Evolutionary conservation across 2,329 filamentous ascomycete genomes (phyloP).

Genomic region (Calonectria pauciramosa): DNA sequence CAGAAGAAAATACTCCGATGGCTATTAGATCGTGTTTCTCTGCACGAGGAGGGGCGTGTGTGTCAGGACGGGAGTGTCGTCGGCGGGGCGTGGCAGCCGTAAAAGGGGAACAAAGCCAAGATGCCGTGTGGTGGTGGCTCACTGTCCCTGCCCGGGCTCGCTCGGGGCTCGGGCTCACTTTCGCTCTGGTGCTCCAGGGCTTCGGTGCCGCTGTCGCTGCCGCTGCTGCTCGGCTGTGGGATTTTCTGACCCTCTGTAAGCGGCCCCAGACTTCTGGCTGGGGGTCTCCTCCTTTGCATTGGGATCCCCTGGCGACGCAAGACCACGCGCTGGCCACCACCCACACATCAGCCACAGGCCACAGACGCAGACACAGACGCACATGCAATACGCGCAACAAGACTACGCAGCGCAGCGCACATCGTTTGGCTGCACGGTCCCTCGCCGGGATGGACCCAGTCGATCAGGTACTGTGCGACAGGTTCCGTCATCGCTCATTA

Average conservation of each 20-base stretch:
- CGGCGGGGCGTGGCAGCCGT: background rate
- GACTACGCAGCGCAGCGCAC: slow-evolving; percentile 2
- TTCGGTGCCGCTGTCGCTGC: background rate
- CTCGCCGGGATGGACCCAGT: slow-evolving; percentile 12
- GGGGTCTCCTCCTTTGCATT: background rate
- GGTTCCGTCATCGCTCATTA: slow-evolving; percentile 3
- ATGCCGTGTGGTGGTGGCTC: slow-evolving; percentile 2
- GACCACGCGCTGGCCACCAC: slow-evolving; percentile 5
- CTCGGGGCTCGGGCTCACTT: slow-evolving; percentile 7
- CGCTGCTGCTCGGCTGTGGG: background rate
- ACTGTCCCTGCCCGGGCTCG: background rate
- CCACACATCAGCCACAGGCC: slow-evolving; percentile 7
- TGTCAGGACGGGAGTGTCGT: slow-evolving; percentile 7
- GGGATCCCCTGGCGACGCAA: slow-evolving; percentile 13
- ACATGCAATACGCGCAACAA: slow-evolving; percentile 10
- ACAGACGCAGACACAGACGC: slow-evolving; percentile 1
- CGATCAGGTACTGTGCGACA: slow-evolving; percentile 10
- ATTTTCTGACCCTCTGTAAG: background rate
- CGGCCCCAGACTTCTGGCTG: background rate
- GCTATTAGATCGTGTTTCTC: slow-evolving; percentile 38
- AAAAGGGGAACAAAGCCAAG: slow-evolving; percentile 11
- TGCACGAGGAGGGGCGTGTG: slow-evolving; percentile 24
- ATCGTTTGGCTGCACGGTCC: slow-evolving; percentile 16
- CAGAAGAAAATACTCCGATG: slow-evolving; percentile 36
- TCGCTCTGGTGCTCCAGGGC: background rate